Conservation (phyloP, 768 basidiomycete genomes). For the Russula virescens region DNA sequence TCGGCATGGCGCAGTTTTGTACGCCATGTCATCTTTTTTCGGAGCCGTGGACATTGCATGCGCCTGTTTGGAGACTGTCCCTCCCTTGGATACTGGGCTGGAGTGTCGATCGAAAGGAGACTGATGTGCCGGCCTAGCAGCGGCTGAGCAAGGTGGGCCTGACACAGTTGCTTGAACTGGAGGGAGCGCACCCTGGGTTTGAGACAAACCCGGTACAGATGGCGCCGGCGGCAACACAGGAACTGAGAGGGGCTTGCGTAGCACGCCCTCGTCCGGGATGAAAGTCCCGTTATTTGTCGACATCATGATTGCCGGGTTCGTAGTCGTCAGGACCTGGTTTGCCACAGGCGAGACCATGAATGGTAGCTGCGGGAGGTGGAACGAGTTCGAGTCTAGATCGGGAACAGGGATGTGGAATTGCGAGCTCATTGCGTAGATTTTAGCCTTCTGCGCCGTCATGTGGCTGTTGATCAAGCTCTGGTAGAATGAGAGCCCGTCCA, state of each 20-base stretch:
- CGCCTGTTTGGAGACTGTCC: neutral
- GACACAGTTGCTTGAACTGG: neutral
- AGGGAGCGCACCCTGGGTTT: neutral
- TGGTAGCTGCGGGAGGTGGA: neutral
- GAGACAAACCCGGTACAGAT: neutral
- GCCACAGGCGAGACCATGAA: neutral
- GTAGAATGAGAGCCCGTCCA: neutral
- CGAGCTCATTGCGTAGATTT: constrained; percentile 6
- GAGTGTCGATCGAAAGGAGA: neutral
- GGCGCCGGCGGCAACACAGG: neutral
- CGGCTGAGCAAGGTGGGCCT: neutral
- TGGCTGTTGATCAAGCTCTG: constrained; percentile 3
- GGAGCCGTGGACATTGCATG: neutral
- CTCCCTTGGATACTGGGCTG: neutral
- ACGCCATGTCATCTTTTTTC: constrained; percentile 6
- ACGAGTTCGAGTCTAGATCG: constrained; percentile 1
- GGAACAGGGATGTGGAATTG: constrained; percentile 11
- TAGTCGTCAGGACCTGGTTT: neutral
- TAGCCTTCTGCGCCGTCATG: constrained; percentile 8
- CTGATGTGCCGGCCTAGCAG: neutral
- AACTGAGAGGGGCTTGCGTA: neutral
- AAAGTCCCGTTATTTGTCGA: neutral
- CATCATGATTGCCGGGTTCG: too few relatives aligned
- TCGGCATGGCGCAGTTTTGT: constrained; percentile 13
- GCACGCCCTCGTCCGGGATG: neutral